Evolutionary conservation across 305 asterid genomes (phyloP), one percentile per base, ranked within the genome.

Genomic region (Euphrasia arctica): DNA sequence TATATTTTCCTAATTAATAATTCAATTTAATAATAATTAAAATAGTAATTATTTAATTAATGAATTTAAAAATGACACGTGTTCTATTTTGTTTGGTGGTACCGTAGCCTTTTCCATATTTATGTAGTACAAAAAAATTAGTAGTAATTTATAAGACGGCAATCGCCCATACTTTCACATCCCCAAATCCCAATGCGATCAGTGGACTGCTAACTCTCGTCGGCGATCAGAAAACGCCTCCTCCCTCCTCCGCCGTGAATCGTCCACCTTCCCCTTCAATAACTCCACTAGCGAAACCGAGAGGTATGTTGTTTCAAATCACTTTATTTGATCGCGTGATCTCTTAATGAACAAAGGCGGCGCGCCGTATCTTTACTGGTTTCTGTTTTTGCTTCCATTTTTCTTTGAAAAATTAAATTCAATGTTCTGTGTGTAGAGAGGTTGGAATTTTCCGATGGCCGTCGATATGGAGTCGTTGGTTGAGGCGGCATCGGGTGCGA

Each of bases 401-500:
- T 27, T 67, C 5, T 11, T 31, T 31, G 3, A 2, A 39, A 39
- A 39, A 14, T 57, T 60, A 13, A 45, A 2, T 43, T 64, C n/a
- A 4, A 22, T 39, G 0, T 31, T 56, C 7, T 60, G 34, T 9
- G 55, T 59, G 57, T 18, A 54, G 27, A 18, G 27, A 74, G 65
- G 72, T 60, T 54, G 54, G 47, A 42, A 48, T 63, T 67, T 29
- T 25, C 62, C 58, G 66, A 68, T 68, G 80, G 80, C 71, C 62
- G 58, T 66, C 8, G 80, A 75, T 75, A 66, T 89, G 90, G 98
- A 91, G 68, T 86, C 98, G 43, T 22, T 86, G 66, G 88, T 80
- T 60, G 98, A 91, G 77, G 98, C 98, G 68, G 74, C 95, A 10
- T 83, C 98, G 3, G 96, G 98, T 66, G 95, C 96, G 63, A 70